Conservation (phyloP, 495 filamentous ascomycete species). For the Letharia columbiana region DNA sequence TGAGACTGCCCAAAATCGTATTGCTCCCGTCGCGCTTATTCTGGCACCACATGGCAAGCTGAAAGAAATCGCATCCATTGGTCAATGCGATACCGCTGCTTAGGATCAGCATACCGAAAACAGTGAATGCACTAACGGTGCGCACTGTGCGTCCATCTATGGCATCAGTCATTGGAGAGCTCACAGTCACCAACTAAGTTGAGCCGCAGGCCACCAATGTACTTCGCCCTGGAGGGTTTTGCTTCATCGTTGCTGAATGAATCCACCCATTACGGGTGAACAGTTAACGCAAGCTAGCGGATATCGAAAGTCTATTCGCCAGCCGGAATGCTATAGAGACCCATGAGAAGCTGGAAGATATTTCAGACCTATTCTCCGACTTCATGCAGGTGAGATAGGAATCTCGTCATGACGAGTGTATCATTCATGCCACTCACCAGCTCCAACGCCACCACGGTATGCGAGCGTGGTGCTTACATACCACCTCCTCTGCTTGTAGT, state of each 20-base stretch:
- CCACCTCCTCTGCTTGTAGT: neutral
- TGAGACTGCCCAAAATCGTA: neutral
- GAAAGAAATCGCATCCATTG: conserved; percentile 8
- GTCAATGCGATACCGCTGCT: neutral
- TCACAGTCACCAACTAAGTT: neutral
- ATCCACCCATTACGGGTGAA: neutral
- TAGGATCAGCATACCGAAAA: neutral
- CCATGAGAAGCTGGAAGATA: conserved; percentile 11
- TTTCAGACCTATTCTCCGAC: conserved; percentile 2
- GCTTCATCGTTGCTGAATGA: neutral
- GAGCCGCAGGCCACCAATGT: conserved; percentile 20
- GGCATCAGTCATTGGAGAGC: neutral
- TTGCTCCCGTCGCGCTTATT: neutral
- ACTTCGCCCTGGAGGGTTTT: neutral
- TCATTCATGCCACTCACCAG: conserved; percentile 8
- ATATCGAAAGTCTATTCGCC: conserved; percentile 10
- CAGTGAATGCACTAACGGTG: neutral
- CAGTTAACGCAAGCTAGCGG: neutral
- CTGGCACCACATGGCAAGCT: conserved; percentile 10
- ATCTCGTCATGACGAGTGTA: neutral
- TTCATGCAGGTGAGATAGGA: neutral
- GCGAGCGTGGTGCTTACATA: neutral
- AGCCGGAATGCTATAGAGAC: conserved; percentile 1
- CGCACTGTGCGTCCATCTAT: neutral
- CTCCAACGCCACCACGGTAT: conserved; percentile 10